A percentile compares a stretch with the other conserved stretches of the same genome.
Conservation (phyloP, 2,329 filamentous ascomycete species). For the Neurospora sp. region DNA sequence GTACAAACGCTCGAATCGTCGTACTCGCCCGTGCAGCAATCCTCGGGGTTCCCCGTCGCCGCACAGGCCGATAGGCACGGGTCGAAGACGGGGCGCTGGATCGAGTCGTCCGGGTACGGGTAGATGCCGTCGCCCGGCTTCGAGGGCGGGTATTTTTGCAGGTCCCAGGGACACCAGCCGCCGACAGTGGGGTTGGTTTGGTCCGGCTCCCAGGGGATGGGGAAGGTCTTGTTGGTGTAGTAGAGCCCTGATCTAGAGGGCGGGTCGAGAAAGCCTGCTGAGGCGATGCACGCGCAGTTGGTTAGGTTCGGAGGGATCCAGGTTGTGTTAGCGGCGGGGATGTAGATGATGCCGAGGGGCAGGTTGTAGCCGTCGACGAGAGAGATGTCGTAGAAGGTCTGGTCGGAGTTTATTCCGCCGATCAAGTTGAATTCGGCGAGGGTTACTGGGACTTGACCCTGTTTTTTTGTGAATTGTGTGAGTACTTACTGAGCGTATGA, state of each 20-base stretch:
- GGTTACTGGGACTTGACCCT: conserved; percentile 66
- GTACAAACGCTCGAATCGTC: conserved; percentile 53
- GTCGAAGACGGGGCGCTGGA: conserved; percentile 61
- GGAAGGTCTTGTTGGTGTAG: conserved; percentile 55
- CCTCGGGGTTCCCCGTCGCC: conserved; percentile 53
- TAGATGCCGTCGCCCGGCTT: conserved; percentile 69
- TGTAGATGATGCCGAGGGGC: conserved; percentile 54
- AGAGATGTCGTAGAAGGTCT: conserved; percentile 78
- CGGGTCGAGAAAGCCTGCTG: conserved; percentile 49
- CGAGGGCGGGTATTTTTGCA: conserved; percentile 57
- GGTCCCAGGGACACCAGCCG: conserved; percentile 72
- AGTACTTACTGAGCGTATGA: neutral
- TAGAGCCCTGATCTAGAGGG: conserved; percentile 40
- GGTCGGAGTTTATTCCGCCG: conserved; percentile 47
- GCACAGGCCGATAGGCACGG: conserved; percentile 72
- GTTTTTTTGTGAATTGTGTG: neutral
- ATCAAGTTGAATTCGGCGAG: conserved; percentile 73
- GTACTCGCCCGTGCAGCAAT: conserved; percentile 69
- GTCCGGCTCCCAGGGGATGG: conserved; percentile 55
- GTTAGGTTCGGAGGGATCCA: conserved; percentile 68
- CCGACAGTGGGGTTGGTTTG: conserved; percentile 48
- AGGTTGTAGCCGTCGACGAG: conserved; percentile 80
- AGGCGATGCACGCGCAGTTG: conserved; percentile 69
- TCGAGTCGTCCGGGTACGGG: conserved; percentile 68
- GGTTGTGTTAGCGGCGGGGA: conserved; percentile 50